These are phyloP conservation scores for Lentinula sp. DNA, from an alignment of 768 basidiomycete genomes.

Conservation along the genomic window DNA sequence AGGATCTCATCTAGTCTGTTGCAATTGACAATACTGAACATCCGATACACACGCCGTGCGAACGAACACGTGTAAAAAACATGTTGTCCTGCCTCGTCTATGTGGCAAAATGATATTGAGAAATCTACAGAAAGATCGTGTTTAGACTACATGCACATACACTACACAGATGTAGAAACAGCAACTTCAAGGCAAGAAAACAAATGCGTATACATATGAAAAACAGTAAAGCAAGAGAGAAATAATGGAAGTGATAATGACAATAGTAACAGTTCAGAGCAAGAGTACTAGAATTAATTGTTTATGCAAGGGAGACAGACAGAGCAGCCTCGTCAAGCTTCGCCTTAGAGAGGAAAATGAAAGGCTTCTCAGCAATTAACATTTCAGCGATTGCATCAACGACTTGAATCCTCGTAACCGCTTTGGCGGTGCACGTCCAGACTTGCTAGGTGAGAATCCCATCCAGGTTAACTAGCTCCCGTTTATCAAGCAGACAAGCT, in stretches of 20 bases:
- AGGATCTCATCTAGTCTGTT: background rate
- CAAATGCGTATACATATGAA: background rate
- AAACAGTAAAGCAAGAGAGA: conserved; percentile 2
- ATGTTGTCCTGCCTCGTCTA: background rate
- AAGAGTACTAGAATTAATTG: background rate
- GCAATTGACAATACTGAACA: background rate
- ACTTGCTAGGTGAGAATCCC: conserved; percentile 58
- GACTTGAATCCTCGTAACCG: conserved; percentile 44
- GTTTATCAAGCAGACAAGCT: conserved; percentile 20
- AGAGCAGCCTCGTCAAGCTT: too few relatives aligned
- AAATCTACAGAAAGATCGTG: background rate
- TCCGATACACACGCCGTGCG: background rate
- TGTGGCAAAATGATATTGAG: too few relatives aligned
- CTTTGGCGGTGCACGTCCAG: conserved; percentile 23
- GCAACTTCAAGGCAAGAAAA: too few relatives aligned
- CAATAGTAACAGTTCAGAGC: conserved; percentile 6
- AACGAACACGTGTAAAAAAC: background rate
- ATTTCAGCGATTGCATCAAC: conserved; percentile 32
- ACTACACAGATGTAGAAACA: too few relatives aligned
- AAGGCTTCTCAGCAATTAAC: background rate
- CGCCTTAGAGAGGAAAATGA: too few relatives aligned
- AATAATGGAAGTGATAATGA: conserved; percentile 7
- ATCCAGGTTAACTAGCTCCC: conserved; percentile 60
- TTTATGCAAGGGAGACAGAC: background rate
- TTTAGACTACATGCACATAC: background rate